Evolutionary conservation across 257 asterid species (phyloP).

Genomic region (Nicotiana tomentosiformis): DNA sequence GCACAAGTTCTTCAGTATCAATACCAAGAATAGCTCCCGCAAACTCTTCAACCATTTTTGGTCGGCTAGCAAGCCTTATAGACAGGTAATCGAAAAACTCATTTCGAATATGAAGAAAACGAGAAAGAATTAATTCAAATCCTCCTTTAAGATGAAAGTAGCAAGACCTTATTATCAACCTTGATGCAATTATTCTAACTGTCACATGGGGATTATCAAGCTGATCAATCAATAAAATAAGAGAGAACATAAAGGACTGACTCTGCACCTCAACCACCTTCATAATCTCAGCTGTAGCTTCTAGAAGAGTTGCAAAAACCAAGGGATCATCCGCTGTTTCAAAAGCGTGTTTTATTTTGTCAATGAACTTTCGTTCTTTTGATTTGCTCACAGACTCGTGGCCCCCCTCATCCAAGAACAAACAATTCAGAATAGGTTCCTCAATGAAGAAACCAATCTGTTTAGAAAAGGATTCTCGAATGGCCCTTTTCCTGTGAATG

Average conservation of each 20-base stretch:
- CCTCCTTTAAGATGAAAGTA: slow-evolving; percentile 58
- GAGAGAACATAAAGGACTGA: slow-evolving; percentile 69
- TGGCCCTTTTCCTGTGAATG: slow-evolving; percentile 59
- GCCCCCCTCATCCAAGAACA: slow-evolving; percentile 30
- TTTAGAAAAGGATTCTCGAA: slow-evolving; percentile 73
- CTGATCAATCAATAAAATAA: slow-evolving; percentile 71
- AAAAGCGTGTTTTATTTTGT: slow-evolving; percentile 77
- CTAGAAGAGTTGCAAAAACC: slow-evolving; percentile 72
- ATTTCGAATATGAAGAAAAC: slow-evolving; percentile 55
- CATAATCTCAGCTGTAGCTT: slow-evolving; percentile 76
- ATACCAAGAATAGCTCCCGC: slow-evolving; percentile 76
- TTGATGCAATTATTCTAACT: slow-evolving; percentile 71
- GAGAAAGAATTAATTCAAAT: slow-evolving; percentile 57
- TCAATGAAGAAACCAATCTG: slow-evolving; percentile 68
- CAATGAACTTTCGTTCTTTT: slow-evolving; percentile 79
- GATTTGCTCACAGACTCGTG: slow-evolving; percentile 43
- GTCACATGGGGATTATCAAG: slow-evolving; percentile 62
- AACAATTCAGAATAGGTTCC: slow-evolving; percentile 58
- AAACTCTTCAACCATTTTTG: slow-evolving; percentile 76
- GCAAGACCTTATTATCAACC: slow-evolving; percentile 63
- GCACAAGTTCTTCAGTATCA: slow-evolving; percentile 72
- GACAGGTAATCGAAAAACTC: slow-evolving; percentile 75
- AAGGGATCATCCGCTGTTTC: slow-evolving; percentile 71
- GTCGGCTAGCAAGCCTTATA: slow-evolving; percentile 55
- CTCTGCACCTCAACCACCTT: slow-evolving; percentile 56